A percentile compares a stretch with the other conserved stretches of the same genome.
Evolutionary conservation across 1,284 basidiomycete genomes (phyloP).

Genomic region (Leccinum glutinopallens): DNA sequence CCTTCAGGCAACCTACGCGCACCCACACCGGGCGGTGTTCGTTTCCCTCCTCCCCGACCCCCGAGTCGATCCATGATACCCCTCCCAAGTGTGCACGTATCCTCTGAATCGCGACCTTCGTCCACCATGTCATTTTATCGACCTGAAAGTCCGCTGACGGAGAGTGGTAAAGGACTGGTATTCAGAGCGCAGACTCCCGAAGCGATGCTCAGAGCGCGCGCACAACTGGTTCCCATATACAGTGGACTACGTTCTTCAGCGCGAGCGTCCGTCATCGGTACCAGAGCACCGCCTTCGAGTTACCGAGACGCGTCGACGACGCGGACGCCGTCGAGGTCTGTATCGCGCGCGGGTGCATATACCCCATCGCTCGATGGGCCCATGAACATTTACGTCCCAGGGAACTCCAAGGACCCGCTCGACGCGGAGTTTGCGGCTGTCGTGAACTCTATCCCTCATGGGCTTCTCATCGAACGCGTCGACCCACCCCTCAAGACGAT

Average conservation of each 20-base stretch:
- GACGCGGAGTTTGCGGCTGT: conserved; percentile 78
- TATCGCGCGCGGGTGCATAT: conserved; percentile 61
- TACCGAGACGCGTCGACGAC: conserved; percentile 60
- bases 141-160: conserved; percentile 54
- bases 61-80: conserved; percentile 84
- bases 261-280: conserved; percentile 40
- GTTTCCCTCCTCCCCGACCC: conserved; percentile 62
- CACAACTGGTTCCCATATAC: conserved; percentile 56
- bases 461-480: conserved; percentile 74
- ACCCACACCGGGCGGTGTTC: conserved; percentile 42
- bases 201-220: conserved; percentile 54
- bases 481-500: conserved; percentile 70
- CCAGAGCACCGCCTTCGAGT: conserved; percentile 70
- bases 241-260: conserved; percentile 44
- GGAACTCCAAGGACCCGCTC: conserved; percentile 75
- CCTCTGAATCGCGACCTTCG: conserved; percentile 67
- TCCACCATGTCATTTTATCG: conserved; percentile 71
- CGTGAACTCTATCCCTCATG: conserved; percentile 76
- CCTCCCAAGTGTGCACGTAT: conserved; percentile 69
- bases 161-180: conserved; percentile 39
- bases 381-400: conserved; percentile 62
- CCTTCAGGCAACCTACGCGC: conserved; percentile 34
- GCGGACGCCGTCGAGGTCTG: conserved; percentile 63
- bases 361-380: conserved; percentile 60
- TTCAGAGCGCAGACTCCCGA: conserved; percentile 72